Evolutionary conservation across 2,329 filamentous ascomycete genomes (phyloP), one percentile per base, ranked within the genome.

Genomic region (Xylaria sp.): DNA sequence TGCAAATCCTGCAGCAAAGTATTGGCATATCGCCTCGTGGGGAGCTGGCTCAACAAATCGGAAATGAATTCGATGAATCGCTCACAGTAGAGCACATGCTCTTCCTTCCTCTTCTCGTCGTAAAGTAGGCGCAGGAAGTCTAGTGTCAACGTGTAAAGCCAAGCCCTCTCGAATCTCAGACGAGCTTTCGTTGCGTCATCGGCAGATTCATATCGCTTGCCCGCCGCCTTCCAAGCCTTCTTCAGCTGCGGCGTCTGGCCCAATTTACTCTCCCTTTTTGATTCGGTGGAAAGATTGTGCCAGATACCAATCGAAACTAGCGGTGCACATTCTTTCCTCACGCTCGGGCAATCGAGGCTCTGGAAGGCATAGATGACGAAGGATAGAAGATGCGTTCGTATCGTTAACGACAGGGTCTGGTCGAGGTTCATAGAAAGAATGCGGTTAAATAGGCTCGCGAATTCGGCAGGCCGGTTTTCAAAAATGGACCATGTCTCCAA

Each of bases 251-350:
- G 74, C 43, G 84, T 83, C 62, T 90, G 86, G 40, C 90, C 86
- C 24, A 99, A 80, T 50, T 86, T 84, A 29, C 78, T 77, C 50
- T 96, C 90, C 62, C 91, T 84, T 59, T 86, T 83, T 54, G 82
- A 80, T 29, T 95, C 91, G 52, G 83, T 89, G 24, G 90, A 89
- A 37, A 99, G 76, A 68, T 96, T 95, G 67, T 97, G 91, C 94
- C 94, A 99, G 65, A 94, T 91, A 1, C 90, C 88, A 64, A 99
- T 96, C 11, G 92, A 94, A 18, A 99, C 93, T 47, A 99, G 78
- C 1, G 95, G 91, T 6, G 93, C 94, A 72, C 94, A 97, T 77
- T 99, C 94, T 72, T 97, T 97, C 59, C 94, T 87, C 45, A 99
- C 90, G 51, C 96, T 83, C 37, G 84, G 83, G 69, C 87, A 92